Percentiles rank a stretch among this genome's conserved stretches.
These are phyloP conservation scores for Aspergillus kassunensis DNA, from an alignment of 495 filamentous ascomycete species.

Conservation along the genomic window DNA sequence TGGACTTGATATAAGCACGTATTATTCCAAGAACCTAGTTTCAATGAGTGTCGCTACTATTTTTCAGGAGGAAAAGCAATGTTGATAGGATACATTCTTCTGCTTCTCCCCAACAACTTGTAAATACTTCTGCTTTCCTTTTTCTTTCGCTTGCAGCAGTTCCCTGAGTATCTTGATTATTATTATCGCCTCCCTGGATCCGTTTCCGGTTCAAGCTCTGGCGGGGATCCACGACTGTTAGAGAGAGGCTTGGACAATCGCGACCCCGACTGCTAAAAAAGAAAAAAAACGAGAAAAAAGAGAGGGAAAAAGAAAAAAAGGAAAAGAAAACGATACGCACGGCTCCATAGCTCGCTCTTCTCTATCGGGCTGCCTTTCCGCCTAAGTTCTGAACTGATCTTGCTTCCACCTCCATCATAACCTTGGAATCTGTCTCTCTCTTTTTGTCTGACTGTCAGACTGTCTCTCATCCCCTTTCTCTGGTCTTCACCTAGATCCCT, in stretches of 20 bases:
- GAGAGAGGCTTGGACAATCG: conserved; percentile 22
- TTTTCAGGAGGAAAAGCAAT: not conserved
- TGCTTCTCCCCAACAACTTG: not conserved
- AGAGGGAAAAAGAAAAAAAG: conserved; percentile 12
- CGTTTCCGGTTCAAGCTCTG: conserved; percentile 41
- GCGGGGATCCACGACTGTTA: conserved; percentile 40
- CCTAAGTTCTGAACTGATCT: conserved; percentile 20
- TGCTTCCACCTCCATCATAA: conserved; percentile 11
- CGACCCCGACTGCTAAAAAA: conserved; percentile 11
- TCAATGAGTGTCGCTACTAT: not conserved
- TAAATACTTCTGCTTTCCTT: not conserved
- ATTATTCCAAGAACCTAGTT: too few relatives aligned
- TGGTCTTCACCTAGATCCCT: conserved; percentile 12
- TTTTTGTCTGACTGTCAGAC: conserved; percentile 22
- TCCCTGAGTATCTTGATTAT: too few relatives aligned
- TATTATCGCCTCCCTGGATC: conserved; percentile 24
- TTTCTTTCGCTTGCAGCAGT: conserved; percentile 21
- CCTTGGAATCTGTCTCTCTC: conserved; percentile 15
- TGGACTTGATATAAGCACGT: too few relatives aligned
- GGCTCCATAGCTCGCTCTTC: too few relatives aligned
- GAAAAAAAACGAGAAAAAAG: conserved; percentile 16
- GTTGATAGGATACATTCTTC: conserved; percentile 6
- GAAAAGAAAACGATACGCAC: conserved; percentile 15
- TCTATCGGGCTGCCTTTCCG: conserved; percentile 18
- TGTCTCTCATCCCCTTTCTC: conserved; percentile 26